Evolutionary conservation across 1,284 basidiomycete genomes (phyloP).

Genomic region (Puccinia triticina): DNA sequence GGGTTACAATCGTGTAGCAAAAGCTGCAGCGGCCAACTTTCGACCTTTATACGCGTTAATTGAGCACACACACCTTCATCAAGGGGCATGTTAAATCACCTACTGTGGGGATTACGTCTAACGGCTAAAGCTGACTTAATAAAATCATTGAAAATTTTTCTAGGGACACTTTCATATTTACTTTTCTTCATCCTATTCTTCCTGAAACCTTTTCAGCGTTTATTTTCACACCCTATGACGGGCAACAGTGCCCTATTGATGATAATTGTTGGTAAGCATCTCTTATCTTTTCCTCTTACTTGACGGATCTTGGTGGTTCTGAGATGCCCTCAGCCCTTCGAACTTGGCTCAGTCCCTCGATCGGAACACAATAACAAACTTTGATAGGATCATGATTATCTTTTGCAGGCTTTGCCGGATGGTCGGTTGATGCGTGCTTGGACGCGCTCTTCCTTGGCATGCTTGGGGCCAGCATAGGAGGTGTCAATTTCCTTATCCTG

Average conservation of each 20-base stretch:
- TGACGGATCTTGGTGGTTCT: neutral
- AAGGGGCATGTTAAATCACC: neutral
- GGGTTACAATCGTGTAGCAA: too few relatives aligned
- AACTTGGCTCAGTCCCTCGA: too few relatives aligned
- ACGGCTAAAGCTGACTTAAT: neutral
- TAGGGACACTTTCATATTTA: constrained; percentile 58
- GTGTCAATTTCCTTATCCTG: constrained; percentile 59
- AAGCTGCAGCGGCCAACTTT: too few relatives aligned
- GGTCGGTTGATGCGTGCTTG: constrained; percentile 54
- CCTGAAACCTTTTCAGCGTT: constrained; percentile 55
- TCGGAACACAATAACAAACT: neutral
- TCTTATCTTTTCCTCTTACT: neutral
- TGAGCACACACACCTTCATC: too few relatives aligned
- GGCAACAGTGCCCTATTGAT: constrained; percentile 52
- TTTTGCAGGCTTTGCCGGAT: constrained; percentile 59
- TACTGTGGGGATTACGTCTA: neutral
- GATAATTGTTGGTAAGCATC: constrained; percentile 2
- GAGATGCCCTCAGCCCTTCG: neutral
- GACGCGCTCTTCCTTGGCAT: constrained; percentile 54
- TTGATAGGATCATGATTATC: constrained; percentile 56
- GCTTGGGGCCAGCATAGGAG: constrained; percentile 57
- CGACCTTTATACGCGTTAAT: too few relatives aligned
- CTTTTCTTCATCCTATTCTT: constrained; percentile 59
- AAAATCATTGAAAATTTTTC: neutral
- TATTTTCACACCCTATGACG: constrained; percentile 56